Base-by-base conservation (phyloP, 495 filamentous ascomycete species). In the Amphirosellinia nigrospora region DNA sequence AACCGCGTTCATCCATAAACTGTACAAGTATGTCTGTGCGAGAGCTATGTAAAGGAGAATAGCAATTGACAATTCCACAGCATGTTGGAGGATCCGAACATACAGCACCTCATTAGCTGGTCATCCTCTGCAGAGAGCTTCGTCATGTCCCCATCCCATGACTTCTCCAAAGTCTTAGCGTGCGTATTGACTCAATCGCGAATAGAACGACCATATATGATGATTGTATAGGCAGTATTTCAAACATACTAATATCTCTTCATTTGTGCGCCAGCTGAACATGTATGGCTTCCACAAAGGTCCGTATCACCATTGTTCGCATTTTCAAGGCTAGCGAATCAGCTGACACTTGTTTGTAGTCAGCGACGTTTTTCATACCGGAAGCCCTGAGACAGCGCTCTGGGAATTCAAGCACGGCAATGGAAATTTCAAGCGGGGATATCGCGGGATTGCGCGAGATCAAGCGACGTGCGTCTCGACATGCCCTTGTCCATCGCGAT, bases 261-360 rank as follows among this genome's bases (percentile, higher is more conserved):
- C 96, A 11, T 99, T 99, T 78, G 96, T 99, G 43, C 89, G 96
- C 59, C 96, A 99, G 81, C 84, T 99, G 64, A 99, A 99, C 78
- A 99, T 99, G 96, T 99, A 99, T 74, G 96, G 96, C 2, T 99
- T 99, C 83, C 96, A 99, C 81, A 99, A 99, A 94, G 96, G 96
- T 96, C 85, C 60, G 85, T 70, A 60, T 63, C 45, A 50, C 60
- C 45, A 30, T 23, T 34, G 41, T 50, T 61, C 39, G 53, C 62
- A 64, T 69, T 48, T 32, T 63, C 34, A 34, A 68, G 30, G 36
- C 45, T 56, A 23, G 63, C 39, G 59, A 46, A 53, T 32, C 63
- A 72, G 30, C 70, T 66, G 32, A 71, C 55, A 60, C 28, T 39
- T 56, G 9, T 34, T 69, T 48, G 23, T 53, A 99, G 96, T 98